These are phyloP conservation scores for Pseudozyma hubeiensis DNA, from an alignment of 1,284 basidiomycete genomes.

Conservation along the genomic window DNA sequence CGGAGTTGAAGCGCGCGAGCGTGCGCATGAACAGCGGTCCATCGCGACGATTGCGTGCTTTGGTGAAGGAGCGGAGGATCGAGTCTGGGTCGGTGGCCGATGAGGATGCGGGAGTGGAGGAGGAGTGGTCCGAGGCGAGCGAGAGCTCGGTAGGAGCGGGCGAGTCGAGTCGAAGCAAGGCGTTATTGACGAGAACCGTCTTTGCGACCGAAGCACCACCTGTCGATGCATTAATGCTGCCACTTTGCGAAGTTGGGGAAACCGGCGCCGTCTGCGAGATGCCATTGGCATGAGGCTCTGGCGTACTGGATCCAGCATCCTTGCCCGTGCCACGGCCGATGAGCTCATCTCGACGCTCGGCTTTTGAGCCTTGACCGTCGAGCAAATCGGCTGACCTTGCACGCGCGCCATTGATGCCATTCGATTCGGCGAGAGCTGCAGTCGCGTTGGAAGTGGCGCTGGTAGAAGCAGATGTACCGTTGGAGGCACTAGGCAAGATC, in stretches of 20 bases:
- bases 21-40: conserved; percentile 71
- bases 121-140: conserved; percentile 24
- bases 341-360: conserved; percentile 19
- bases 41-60: conserved; percentile 71
- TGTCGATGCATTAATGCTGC: conserved; percentile 1
- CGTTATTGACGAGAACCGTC: conserved; percentile 24
- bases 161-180: conserved; percentile 21
- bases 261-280: conserved; percentile 37
- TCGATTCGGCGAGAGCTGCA: conserved; percentile 12
- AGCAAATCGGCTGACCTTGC: conserved; percentile 46
- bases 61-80: conserved; percentile 72
- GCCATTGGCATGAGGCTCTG: conserved; percentile 28
- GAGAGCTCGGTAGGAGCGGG: conserved; percentile 30
- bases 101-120: conserved; percentile 10
- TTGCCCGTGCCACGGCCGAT: conserved; percentile 1
- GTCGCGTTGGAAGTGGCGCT: conserved; percentile 16
- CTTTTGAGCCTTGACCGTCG: conserved; percentile 28
- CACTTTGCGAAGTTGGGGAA: conserved; percentile 26
- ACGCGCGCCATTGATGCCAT: conserved; percentile 23
- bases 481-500: conserved; percentile 36
- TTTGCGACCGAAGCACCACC: conserved; percentile 21
- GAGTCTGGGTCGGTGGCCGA: conserved; percentile 64
- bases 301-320: conserved; percentile 16
- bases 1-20: conserved; percentile 71
- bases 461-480: conserved; percentile 17